phyloP scores from a whole-genome alignment of 768 basidiomycete species.

The Boletus vinaceobasis region DNA sequence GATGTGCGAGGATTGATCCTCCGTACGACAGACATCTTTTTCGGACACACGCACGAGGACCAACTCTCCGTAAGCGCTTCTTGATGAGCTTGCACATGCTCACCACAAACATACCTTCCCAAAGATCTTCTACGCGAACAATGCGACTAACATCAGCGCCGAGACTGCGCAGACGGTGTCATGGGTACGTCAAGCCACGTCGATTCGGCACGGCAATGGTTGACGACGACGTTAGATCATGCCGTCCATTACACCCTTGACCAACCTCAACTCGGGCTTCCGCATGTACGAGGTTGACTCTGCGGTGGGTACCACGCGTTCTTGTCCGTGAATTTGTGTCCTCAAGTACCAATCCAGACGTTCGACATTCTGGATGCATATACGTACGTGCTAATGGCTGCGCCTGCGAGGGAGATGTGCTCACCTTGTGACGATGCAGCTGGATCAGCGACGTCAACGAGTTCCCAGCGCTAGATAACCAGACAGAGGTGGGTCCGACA shows the following conservation, averaged over 20 bases:
- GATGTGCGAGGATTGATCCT: background rate
- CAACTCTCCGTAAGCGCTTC: slow-evolving; percentile 47
- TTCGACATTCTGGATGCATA: slow-evolving; percentile 73
- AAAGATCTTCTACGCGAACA: slow-evolving; percentile 70
- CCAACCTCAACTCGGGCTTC: slow-evolving; percentile 74
- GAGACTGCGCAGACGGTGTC: slow-evolving; percentile 50
- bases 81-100: background rate
- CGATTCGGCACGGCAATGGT: background rate
- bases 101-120: background rate
- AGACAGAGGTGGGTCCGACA: slow-evolving; percentile 54
- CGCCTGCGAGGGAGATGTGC: background rate
- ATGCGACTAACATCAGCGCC: slow-evolving; percentile 54
- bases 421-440: slow-evolving; percentile 32
- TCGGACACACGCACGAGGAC: slow-evolving; percentile 72
- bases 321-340: background rate
- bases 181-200: slow-evolving; percentile 36
- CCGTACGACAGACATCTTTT: slow-evolving; percentile 53
- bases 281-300: slow-evolving; percentile 41
- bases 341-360: slow-evolving; percentile 39
- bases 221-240: slow-evolving; percentile 14
- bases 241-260: slow-evolving; percentile 65
- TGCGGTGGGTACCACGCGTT: slow-evolving; percentile 17
- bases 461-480: slow-evolving; percentile 53
- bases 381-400: slow-evolving; percentile 45
- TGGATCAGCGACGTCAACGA: slow-evolving; percentile 62